phyloP scores from a whole-genome alignment of 305 asterid species.

The Stenogyne calaminthoides region DNA sequence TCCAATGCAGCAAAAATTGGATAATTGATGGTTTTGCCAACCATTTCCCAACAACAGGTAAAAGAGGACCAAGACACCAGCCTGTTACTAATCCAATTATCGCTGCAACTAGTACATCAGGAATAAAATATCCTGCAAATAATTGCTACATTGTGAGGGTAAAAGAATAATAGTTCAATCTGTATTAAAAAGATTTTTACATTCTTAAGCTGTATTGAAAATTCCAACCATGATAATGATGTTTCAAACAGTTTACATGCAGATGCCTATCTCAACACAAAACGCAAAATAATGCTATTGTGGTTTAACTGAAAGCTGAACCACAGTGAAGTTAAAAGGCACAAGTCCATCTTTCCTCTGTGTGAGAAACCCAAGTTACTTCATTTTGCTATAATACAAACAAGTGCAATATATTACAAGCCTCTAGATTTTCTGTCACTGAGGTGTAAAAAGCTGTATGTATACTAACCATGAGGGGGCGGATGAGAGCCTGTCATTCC shows the following conservation, averaged over 20 bases:
- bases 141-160: constrained; percentile 26
- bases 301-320: neutral
- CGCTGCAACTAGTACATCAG: constrained; percentile 84
- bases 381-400: neutral
- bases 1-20: constrained; percentile 68
- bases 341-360: neutral
- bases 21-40: constrained; percentile 69
- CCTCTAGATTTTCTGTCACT: constrained; percentile 18
- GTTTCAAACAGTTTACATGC: constrained; percentile 5
- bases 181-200: neutral
- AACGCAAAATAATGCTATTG: constrained; percentile 7
- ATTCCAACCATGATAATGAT: constrained; percentile 24
- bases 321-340: too few relatives aligned
- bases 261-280: neutral
- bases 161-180: constrained; percentile 11
- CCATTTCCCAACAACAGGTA: constrained; percentile 82
- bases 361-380: neutral
- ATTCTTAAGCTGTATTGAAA: constrained; percentile 6
- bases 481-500: constrained; percentile 95
- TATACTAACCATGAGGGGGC: constrained; percentile 88
- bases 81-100: constrained; percentile 80
- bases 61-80: constrained; percentile 90
- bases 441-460: constrained; percentile 28
- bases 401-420: constrained; percentile 18
- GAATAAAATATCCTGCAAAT: constrained; percentile 83